Conservation (phyloP, 345 rosid species). For the Eucalyptus erythrocorys region DNA sequence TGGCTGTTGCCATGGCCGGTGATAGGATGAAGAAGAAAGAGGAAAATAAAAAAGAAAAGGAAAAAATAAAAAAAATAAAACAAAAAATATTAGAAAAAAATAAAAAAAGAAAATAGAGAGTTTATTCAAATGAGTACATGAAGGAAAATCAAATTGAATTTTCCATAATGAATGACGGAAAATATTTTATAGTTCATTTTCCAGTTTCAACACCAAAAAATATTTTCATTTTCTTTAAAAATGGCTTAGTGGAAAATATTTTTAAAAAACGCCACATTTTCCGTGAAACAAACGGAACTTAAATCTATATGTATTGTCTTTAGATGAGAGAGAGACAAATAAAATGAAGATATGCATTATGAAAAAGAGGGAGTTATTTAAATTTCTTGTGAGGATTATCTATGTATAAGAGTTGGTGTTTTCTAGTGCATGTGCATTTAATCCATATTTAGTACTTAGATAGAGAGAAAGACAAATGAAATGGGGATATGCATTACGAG, state of each 20-base stretch:
- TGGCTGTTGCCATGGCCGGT: accelerated
- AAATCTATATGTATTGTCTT: no score
- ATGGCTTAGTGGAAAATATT: accelerated
- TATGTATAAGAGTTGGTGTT: background rate
- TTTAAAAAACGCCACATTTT: accelerated
- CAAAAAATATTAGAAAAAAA: no score
- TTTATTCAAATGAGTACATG: no score
- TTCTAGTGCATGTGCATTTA: background rate
- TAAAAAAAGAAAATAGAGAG: accelerated
- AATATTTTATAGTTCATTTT: no score
- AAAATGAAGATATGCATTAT: background rate
- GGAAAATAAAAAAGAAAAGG: no score
- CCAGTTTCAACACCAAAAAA: accelerated
- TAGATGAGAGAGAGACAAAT: background rate
- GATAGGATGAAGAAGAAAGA: no score
- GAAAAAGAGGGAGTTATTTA: background rate
- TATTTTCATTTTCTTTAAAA: no score
- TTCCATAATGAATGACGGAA: accelerated
- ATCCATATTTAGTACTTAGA: background rate
- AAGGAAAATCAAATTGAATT: no score
- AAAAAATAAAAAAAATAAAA: no score
- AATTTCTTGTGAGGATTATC: background rate
- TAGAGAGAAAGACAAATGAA: background rate
- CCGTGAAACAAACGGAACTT: accelerated
- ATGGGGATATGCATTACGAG: background rate